Base-by-base conservation (phyloP, 768 basidiomycete genomes). In the Boletus rubroflammeus region DNA sequence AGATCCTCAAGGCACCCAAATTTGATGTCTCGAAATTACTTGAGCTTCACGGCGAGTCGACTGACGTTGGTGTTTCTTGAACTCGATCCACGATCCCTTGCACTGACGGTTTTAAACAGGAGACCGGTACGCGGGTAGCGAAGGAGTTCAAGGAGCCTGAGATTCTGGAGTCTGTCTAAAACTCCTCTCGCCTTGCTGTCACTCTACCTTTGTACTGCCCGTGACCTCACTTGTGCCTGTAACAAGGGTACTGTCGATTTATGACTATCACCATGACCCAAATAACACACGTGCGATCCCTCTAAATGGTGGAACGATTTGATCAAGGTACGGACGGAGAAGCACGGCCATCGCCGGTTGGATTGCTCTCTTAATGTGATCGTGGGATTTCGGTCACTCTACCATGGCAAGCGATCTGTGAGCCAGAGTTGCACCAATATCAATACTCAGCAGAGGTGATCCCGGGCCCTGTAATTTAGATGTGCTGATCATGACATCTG, bases 81-180 rank as follows among this genome's bases (percentile, higher is more conserved):
- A 35, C 31, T 43, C 35, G 28, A 10, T 23, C 31, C n/a, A 43
- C 26, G 44, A 8, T 51, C 2, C 34, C 25, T 19, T 10, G 32
- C 25, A 17, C 66, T 57, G 44, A 56, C 43, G 50, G 50, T 39
- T 48, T 38, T 26, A 5, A 59, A 49, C 67, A 96, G 90, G 94
- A 96, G 81, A 94, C 93, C 45, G 96, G 96, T 62, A 90, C 92
- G 63, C 88, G 90, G 74, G 87, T 96, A 51, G 89, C 81, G 54
- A 93, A 90, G 80, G 94, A 96, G 72, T 98, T 95, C 82, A 94
- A 96, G 82, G 95, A 98, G 83, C 95, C 95, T 42, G 92, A 93
- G 77, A 82, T 94, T 65, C 83, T 91, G 53, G 90, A 90, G 70
- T 86, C 91, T 63, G 96, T 98, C 57, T 98, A 85, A 86, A 77